Base-by-base conservation (phyloP, 2,329 filamentous ascomycete genomes). In the Dactylellina haptotyla region DNA sequence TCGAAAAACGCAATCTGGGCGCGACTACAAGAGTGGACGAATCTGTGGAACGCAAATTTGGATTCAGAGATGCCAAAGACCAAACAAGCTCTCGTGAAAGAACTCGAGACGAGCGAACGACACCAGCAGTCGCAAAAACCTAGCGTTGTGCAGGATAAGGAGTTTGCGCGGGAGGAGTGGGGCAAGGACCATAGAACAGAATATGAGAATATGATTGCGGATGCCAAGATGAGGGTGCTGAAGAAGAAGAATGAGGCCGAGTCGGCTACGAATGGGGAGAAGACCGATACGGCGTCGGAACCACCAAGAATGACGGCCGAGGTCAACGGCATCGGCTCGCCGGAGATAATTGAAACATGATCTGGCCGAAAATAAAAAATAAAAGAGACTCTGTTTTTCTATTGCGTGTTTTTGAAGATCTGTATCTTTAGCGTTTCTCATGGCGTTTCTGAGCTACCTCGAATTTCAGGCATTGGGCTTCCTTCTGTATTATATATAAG, bases 31-130 rank as follows among this genome's bases (percentile, higher is more conserved):
- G 95, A 99, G 81, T 99, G 93, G 93, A 85, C 95, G 57, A 97
- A 95, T 37, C 82, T 99, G 16, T 97, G 92, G 90, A 99, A 99
- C 80, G 91, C 96, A 9, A 99, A 99, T 79, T 97, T 93, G 81
- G 95, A 99, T 80, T 90, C 93, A 1, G 86, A 86, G 34, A 83
- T 84, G 1, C 92, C 92, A 0, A 90, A 90, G 79, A 84, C 84
- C 9, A 92, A 91, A 75, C 79, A 82, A 4, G 89, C 95, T 66
- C 81, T 99, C 3, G 81, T 96, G 14, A 87, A 86, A 12, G 94
- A 98, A 72, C 81, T 99, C 10, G 90, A 94, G 20, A 81, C 87
- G 0, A 98, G 95, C 94, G 95, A 99, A 81, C 86, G 88, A 46
- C 94, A 90, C 0, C 88, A 96, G 75, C 18, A 77, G 80, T 10